phyloP scores from a whole-genome alignment of 164 flowering plant species.

The Tetrastigma voinierianum region DNA sequence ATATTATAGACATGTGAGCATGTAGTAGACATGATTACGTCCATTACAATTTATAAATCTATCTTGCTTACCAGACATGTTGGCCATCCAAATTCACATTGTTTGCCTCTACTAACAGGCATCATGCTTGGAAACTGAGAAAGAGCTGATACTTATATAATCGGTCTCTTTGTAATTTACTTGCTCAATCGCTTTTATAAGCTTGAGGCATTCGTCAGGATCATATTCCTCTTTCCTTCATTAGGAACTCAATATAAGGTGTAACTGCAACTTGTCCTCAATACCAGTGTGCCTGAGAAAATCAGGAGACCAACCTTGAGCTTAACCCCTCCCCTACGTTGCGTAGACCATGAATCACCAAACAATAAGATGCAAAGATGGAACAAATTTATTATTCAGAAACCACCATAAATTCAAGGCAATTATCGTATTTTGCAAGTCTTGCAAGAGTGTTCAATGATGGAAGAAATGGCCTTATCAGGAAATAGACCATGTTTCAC shows the following conservation, averaged over 20 bases:
- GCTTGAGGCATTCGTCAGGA: slow-evolving; percentile 2
- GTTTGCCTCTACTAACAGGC: too few species aligned
- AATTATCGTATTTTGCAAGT: neutral
- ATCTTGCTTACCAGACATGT: too few species aligned
- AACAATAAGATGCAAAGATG: slow-evolving; percentile 10
- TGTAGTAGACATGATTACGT: too few species aligned
- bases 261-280: slow-evolving; percentile 1
- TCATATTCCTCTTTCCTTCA: slow-evolving; percentile 1
- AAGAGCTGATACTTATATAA: slow-evolving; percentile 14
- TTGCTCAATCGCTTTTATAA: slow-evolving; percentile 3
- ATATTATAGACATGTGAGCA: too few species aligned
- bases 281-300: slow-evolving; percentile 3
- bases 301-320: slow-evolving; percentile 8
- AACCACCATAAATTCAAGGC: slow-evolving; percentile 4
- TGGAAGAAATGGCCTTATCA: slow-evolving; percentile 2
- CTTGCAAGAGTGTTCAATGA: slow-evolving; percentile 4
- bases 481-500: slow-evolving; percentile 7
- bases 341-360: slow-evolving; percentile 9
- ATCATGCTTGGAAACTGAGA: neutral
- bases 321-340: slow-evolving; percentile 9
- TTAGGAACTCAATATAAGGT: slow-evolving; percentile 11
- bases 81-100: too few species aligned
- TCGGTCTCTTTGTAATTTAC: slow-evolving; percentile 5
- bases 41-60: too few species aligned
- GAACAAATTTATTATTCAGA: slow-evolving; percentile 4